Conservation (phyloP, 148 eudicot genomes). For the Chenopodium suecicum region DNA sequence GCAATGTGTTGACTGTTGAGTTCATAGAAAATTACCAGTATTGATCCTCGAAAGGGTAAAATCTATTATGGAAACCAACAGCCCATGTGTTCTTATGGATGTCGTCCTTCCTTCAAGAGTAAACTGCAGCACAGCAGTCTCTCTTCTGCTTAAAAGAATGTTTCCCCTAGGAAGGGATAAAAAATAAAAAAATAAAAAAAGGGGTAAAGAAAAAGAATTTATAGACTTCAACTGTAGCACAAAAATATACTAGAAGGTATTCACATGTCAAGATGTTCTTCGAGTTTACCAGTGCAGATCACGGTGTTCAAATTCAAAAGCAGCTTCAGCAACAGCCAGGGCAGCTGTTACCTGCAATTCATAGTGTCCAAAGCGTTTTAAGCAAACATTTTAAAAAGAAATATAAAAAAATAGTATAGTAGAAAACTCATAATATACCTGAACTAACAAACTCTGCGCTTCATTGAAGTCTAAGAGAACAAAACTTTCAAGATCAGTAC, state of each 20-base stretch:
- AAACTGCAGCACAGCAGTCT: constrained; percentile 44
- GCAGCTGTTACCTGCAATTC: constrained; percentile 69
- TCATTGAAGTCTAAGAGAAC: constrained; percentile 78
- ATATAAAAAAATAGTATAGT: neutral
- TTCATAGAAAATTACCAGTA: constrained; percentile 48
- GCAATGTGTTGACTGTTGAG: neutral
- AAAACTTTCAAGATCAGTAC: constrained; percentile 88
- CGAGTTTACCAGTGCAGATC: constrained; percentile 85
- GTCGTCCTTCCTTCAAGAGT: constrained; percentile 62
- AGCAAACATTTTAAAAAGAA: neutral
- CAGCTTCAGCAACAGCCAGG: constrained; percentile 93
- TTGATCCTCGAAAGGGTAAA: constrained; percentile 94
- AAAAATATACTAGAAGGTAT: constrained; percentile 9
- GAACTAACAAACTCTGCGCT: constrained; percentile 78
- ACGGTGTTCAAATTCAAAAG: constrained; percentile 93
- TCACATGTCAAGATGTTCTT: neutral
- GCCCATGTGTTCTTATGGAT: constrained; percentile 59
- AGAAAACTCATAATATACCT: constrained; percentile 34
- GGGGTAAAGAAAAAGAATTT: neutral
- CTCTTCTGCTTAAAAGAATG: constrained; percentile 75
- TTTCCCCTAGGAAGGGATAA: constrained; percentile 60
- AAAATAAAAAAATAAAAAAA: too few relatives aligned
- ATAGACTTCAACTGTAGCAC: constrained; percentile 1
- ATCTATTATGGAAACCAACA: constrained; percentile 76
- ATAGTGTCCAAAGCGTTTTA: constrained; percentile 14